Conservation (phyloP, 2,329 filamentous ascomycete genomes). For the Aspergillus phoenicis region DNA sequence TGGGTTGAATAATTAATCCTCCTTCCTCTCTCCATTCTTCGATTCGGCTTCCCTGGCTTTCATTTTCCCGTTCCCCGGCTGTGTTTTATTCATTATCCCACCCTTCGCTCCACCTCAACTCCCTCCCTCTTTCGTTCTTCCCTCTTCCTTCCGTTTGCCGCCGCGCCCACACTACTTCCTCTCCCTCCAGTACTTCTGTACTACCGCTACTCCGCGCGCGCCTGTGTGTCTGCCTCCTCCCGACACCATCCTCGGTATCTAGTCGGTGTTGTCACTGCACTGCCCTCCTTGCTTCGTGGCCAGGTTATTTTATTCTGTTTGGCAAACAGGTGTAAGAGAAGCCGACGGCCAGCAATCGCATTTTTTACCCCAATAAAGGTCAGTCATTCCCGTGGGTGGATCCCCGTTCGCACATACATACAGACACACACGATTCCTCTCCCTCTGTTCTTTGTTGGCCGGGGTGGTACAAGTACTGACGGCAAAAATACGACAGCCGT, state of each 20-base stretch:
- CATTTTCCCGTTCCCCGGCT: conserved; percentile 7
- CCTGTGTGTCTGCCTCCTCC: too few species aligned
- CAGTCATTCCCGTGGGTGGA: conserved; percentile 3
- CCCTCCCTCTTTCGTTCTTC: conserved; percentile 13
- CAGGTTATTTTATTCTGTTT: too few species aligned
- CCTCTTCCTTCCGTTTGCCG: conserved; percentile 4
- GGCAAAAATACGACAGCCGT: conserved; percentile 7
- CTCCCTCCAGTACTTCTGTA: background rate
- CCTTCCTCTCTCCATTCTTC: conserved; percentile 9
- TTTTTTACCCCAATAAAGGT: background rate
- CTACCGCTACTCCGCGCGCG: too few species aligned
- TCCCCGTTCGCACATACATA: background rate
- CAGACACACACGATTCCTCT: too few species aligned
- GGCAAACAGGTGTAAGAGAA: background rate
- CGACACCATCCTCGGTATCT: background rate
- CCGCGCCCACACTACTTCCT: background rate
- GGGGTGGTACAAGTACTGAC: conserved; percentile 5
- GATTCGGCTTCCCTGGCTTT: background rate
- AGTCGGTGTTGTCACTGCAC: background rate
- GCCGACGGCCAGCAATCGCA: background rate
- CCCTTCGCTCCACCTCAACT: background rate
- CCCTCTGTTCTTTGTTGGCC: background rate
- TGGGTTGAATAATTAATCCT: conserved; percentile 1
- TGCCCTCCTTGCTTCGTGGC: background rate
- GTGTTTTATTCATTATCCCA: conserved; percentile 3